phyloP scores from a whole-genome alignment of 2,329 filamentous ascomycete genomes.

The Cladosporium phlei region DNA sequence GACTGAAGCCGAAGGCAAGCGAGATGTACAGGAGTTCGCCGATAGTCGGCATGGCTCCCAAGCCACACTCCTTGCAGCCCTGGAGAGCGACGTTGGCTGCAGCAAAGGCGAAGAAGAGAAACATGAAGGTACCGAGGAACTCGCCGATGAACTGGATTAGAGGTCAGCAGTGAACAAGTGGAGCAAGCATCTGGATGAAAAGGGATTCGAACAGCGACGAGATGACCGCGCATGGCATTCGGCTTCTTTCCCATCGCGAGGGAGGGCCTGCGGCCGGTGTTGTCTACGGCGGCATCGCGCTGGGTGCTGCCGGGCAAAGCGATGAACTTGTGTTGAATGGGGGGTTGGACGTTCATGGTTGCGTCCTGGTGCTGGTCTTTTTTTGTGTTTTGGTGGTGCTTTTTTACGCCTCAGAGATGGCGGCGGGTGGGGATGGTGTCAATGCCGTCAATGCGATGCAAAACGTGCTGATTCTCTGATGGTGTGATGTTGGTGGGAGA shows the following conservation, averaged over 20 bases:
- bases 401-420: too few relatives aligned
- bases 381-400: background rate
- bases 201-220: conserved; percentile 4
- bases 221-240: conserved; percentile 5
- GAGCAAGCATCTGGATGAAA: background rate
- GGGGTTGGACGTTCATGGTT: conserved; percentile 10
- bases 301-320: conserved; percentile 1
- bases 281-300: background rate
- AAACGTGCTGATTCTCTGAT: too few relatives aligned
- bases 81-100: conserved; percentile 32
- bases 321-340: conserved; percentile 7
- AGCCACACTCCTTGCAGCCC: conserved; percentile 12
- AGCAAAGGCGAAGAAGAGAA: conserved; percentile 32
- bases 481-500: too few relatives aligned
- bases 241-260: background rate
- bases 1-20: conserved; percentile 33
- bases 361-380: background rate
- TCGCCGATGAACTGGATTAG: conserved; percentile 17
- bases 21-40: conserved; percentile 31
- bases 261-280: conserved; percentile 1
- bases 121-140: conserved; percentile 25
- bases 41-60: conserved; percentile 6
- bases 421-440: too few relatives aligned
- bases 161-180: background rate
- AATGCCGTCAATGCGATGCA: too few relatives aligned